Evolutionary conservation across 148 eudicot species (phyloP), one percentile per base, ranked within the genome.

Genomic region (Camellia lanceoleosa): DNA sequence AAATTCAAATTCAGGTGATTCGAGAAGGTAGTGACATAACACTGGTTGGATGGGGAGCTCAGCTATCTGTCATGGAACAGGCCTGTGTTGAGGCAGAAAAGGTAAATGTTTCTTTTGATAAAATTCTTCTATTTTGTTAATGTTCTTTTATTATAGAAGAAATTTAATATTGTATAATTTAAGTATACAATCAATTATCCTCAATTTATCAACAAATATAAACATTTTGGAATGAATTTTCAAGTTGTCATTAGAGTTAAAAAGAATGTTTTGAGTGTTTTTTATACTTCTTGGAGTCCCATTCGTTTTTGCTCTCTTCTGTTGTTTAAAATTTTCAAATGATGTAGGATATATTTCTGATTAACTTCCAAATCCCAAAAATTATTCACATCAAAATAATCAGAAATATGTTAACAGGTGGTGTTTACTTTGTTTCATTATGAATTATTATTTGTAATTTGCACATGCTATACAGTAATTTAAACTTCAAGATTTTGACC

Each of bases 31-130:
- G 84, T 82, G 98, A 96, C 86, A 92, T 96, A 74, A 94, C 99
- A 75, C 91, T 96, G 66, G 95, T 96, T 71, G 98, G 99, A 63
- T 93, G 98, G 99, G 99, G 99, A 82, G 98, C 98, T 79, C 98
- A 96, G 86, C 87, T 93, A 54, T 83, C 94, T 81, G 82, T 91
- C 83, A 89, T 96, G 97, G 92, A 89, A 84, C 92, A 94, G 80
- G 99, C 98, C 79, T 93, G 98, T 81, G 84, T 58, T n/a, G 97
- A 96, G 62, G 99, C 99, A 54, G 93, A 89, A 86, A 92, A 94
- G 99, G 99, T 93, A 70, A 42, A 15, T 62, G 7, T 11, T 6
- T 7, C 64, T 68, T 81, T 0, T 20, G 20, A 69, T 65, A 61
- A 23, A 3, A 19, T 46, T 74, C 13, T 61, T 65, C 65, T 4